Evolutionary conservation across 305 asterid genomes (phyloP).

Genomic region (Fraxinus sp.): DNA sequence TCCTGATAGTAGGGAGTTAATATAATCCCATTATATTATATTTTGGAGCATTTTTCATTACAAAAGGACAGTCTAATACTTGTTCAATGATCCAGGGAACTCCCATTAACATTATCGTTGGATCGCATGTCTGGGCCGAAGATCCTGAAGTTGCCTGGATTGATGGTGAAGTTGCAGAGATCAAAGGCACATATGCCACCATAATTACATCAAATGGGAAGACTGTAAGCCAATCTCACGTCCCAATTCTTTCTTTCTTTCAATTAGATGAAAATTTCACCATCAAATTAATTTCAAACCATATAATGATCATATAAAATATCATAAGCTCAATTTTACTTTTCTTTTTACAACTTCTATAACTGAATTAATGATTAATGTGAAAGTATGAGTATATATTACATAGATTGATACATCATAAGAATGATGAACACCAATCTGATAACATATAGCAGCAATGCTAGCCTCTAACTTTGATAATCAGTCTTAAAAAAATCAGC

Average conservation of each 20-base stretch:
- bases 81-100: constrained; percentile 69
- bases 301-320: constrained; percentile 15
- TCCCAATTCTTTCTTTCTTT: constrained; percentile 1
- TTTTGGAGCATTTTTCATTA: constrained; percentile 14
- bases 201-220: constrained; percentile 61
- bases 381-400: constrained; percentile 10
- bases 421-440: neutral
- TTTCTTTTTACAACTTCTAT: neutral
- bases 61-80: constrained; percentile 22
- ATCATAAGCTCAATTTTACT: constrained; percentile 2
- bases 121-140: constrained; percentile 91
- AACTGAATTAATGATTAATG: neutral
- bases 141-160: constrained; percentile 87
- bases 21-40: constrained; percentile 13
- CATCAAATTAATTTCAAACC: neutral
- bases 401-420: neutral
- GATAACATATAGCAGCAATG: neutral
- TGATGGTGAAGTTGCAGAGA: constrained; percentile 72
- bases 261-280: neutral
- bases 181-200: constrained; percentile 69
- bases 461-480: neutral
- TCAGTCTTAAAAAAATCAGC: neutral
- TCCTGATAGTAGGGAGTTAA: constrained; percentile 28
- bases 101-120: constrained; percentile 82
- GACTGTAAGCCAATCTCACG: constrained; percentile 54